Evolutionary conservation across 495 filamentous ascomycete species (phyloP), one percentile per base, ranked within the genome.

Genomic region (Baudoinia panamericana): DNA sequence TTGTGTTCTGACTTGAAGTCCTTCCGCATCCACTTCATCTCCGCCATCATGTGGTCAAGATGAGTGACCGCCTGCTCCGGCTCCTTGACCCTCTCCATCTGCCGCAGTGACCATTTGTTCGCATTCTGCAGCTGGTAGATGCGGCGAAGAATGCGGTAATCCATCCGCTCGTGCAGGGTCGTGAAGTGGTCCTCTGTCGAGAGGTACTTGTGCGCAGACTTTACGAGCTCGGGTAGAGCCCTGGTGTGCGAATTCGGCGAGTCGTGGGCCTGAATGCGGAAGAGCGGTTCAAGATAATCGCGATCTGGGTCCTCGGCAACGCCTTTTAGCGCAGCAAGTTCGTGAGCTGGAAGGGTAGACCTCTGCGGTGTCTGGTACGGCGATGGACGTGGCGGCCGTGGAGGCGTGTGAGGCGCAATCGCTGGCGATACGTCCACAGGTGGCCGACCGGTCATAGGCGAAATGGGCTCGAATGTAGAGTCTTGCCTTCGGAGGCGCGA

Each of bases 11-110:
- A 83, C 22, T 80, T 70, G 52, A 96, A 96, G 63, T 97, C 90
- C 2, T 84, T 93, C 26, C 84, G 73, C 76, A 97, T 84, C 92
- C 90, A 95, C 59, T 84, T 93, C 73, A 87, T 82, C 61, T 97
- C 84, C 47, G 84, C 70, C 7, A 96, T 62, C 28, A 96, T 58
- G 30, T 90, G 70, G 63, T 97, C 90, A 72, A 74, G 78, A 56
- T 95, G 87, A 5, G 75, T 72, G 2, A 70, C 65, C 10, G 78
- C 76, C 26, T 84, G 71, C 6, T 67, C 66, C 21, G 92, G 90
- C 55, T 97, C 90, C 2, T 70, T 64, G 21, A 73, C 75, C 34
- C 81, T 76, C 48, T 85, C 75, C 33, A 85, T 70, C 54, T 96
- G 92, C 36, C 87, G 72, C 45, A 97, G 64, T 2, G 86, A 88